A percentile compares a stretch with the other conserved stretches of the same genome.
These are phyloP conservation scores for Gentiana straminea DNA, from an alignment of 257 asterid species.

Conservation along the genomic window DNA sequence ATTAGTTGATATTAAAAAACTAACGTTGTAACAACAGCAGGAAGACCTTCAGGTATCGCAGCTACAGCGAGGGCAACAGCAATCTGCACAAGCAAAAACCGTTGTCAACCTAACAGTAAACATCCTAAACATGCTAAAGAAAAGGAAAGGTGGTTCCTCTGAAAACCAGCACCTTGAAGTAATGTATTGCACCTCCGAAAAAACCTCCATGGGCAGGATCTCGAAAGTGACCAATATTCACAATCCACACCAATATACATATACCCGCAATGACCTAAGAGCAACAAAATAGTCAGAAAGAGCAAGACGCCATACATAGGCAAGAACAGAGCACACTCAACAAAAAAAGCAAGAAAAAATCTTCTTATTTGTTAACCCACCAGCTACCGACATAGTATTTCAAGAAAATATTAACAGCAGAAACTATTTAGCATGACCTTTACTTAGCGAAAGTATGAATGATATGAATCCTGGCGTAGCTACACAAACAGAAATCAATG, in stretches of 20 bases:
- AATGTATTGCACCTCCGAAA: constrained; percentile 91
- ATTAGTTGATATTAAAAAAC: constrained; percentile 22
- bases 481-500: no score
- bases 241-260: constrained; percentile 93
- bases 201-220: constrained; percentile 99
- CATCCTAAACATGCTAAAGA: neutral
- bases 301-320: constrained; percentile 7
- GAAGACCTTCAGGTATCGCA: constrained; percentile 99
- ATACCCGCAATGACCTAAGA: constrained; percentile 96
- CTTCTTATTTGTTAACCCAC: no score
- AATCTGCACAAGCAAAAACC: constrained; percentile 44
- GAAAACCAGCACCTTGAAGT: constrained; percentile 63
- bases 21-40: constrained; percentile 98
- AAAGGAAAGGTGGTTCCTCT: constrained; percentile 1
- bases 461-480: no score
- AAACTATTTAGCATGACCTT: no score
- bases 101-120: neutral
- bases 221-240: constrained; percentile 93
- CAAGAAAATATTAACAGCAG: neutral
- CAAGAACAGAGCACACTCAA: neutral
- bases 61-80: constrained; percentile 99
- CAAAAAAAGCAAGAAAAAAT: neutral
- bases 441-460: no score
- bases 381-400: neutral
- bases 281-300: constrained; percentile 23